phyloP scores from a whole-genome alignment of 805 yeast species.

The Wickerhamiella domercqiae region DNA sequence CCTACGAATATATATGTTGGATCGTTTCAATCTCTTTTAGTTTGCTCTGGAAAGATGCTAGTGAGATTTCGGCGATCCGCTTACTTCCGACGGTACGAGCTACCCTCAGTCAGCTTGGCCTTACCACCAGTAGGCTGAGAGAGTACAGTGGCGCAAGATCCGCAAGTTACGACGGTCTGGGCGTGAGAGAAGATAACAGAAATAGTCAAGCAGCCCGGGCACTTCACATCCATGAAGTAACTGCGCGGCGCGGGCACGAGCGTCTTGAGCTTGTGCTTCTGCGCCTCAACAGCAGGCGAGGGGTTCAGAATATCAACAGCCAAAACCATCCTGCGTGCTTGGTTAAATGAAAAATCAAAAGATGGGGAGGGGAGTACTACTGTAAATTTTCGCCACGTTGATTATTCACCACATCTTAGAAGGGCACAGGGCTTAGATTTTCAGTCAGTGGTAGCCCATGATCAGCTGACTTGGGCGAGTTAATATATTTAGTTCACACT shows the following conservation, averaged over 20 bases:
- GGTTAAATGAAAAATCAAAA: conserved; percentile 6
- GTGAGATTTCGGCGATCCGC: no score
- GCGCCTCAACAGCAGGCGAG: conserved; percentile 88
- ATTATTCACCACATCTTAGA: no score
- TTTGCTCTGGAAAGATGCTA: no score
- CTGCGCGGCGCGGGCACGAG: conserved; percentile 98
- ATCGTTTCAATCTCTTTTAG: no score
- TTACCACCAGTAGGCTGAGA: conserved; percentile 99
- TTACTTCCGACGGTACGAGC: conserved; percentile 99
- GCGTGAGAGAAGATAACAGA: conserved; percentile 99
- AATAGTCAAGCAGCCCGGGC: conserved; percentile 98
- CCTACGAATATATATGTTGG: no score
- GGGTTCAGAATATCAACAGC: conserved; percentile 99
- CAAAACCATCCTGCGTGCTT: conserved; percentile 81
- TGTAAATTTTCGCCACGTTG: no score
- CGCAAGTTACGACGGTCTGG: conserved; percentile 99
- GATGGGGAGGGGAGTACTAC: no score
- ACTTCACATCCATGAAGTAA: conserved; percentile 98
- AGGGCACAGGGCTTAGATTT: no score
- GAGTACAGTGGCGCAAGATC: conserved; percentile 93
- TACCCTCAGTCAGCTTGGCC: conserved; percentile 98
- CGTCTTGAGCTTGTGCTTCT: conserved; percentile 93
- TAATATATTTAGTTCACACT: no score
- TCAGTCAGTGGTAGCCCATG: no score
- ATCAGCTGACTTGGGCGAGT: no score